phyloP scores from a whole-genome alignment of 306 rosid genomes.

The Amphicarpaea edgeworthii region DNA sequence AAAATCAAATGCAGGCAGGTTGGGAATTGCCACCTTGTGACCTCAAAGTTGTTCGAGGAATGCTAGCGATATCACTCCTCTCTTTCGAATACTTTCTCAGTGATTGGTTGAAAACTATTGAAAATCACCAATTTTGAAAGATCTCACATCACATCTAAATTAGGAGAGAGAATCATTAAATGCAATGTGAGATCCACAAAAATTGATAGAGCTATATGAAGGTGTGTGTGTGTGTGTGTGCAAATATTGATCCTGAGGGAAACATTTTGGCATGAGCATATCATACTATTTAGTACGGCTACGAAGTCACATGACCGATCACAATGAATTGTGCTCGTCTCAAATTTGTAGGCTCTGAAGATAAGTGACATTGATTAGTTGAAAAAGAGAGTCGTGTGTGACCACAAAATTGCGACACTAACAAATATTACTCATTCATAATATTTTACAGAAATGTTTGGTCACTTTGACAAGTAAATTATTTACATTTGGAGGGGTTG shows the following conservation, averaged over 20 bases:
- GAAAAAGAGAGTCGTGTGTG: background rate
- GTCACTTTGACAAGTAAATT: background rate
- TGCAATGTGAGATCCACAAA: too few relatives aligned
- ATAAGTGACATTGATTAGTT: background rate
- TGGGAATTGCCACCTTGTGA: background rate
- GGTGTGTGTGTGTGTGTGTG: background rate
- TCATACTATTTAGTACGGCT: background rate
- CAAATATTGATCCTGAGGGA: background rate
- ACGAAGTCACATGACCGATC: constrained; percentile 10
- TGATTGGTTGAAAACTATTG: too few relatives aligned
- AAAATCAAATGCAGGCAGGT: background rate
- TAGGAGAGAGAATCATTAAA: too few relatives aligned
- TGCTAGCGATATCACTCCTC: too few relatives aligned
- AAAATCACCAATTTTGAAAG: too few relatives aligned
- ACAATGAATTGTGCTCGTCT: background rate
- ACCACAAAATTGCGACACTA: background rate
- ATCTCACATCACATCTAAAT: too few relatives aligned
- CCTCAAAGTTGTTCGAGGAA: background rate
- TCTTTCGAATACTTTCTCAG: too few relatives aligned
- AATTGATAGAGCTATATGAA: too few relatives aligned
- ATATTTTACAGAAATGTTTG: background rate
- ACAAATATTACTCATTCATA: background rate
- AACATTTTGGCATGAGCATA: background rate
- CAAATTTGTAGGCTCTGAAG: background rate
- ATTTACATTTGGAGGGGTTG: background rate